phyloP scores from a whole-genome alignment of 805 yeast species.

The Candida insectalens region DNA sequence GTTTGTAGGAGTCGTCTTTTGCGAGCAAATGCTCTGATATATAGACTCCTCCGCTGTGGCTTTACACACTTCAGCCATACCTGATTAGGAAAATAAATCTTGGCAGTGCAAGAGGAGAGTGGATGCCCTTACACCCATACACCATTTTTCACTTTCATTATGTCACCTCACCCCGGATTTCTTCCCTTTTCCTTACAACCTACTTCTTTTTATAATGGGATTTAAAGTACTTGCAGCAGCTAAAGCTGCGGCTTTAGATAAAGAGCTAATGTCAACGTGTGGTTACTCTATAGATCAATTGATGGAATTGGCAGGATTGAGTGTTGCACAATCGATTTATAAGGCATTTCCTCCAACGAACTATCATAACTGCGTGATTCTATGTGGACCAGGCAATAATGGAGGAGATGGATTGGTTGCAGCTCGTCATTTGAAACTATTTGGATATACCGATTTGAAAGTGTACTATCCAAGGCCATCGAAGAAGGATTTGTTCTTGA shows the following conservation, averaged over 20 bases:
- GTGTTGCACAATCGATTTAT: conserved; percentile 83
- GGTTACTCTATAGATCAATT: conserved; percentile 79
- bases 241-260: conserved; percentile 71
- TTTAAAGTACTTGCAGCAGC: conserved; percentile 36
- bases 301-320: conserved; percentile 94
- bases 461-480: conserved; percentile 73
- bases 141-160: too few relatives aligned
- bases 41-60: too few relatives aligned
- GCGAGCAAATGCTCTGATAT: too few relatives aligned
- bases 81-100: too few relatives aligned
- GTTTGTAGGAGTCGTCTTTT: too few relatives aligned
- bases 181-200: too few relatives aligned
- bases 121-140: too few relatives aligned
- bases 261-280: conserved; percentile 71
- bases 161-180: too few relatives aligned
- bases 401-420: conserved; percentile 97
- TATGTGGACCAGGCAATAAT: conserved; percentile 95
- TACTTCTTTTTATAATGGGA: conserved; percentile 9
- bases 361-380: conserved; percentile 43
- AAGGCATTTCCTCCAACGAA: conserved; percentile 49
- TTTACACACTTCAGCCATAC: too few relatives aligned
- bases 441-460: conserved; percentile 62
- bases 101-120: too few relatives aligned
- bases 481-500: conserved; percentile 44
- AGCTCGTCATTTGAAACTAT: conserved; percentile 75